Evolutionary conservation across 192 early-diverging fungal genomes (phyloP).

Genomic region (Podila verticillata): DNA sequence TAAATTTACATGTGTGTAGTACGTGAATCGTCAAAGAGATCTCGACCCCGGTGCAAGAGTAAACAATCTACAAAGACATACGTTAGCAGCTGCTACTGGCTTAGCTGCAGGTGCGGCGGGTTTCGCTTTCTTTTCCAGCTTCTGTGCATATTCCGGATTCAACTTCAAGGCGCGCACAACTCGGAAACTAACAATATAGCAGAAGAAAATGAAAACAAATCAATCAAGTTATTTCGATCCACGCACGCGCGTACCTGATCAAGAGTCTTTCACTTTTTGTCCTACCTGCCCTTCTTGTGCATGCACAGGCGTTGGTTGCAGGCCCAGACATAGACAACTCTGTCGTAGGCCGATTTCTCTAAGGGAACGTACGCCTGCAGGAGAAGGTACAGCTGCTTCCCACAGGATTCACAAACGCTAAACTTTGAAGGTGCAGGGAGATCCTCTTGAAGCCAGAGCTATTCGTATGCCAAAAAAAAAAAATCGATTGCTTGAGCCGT

Average conservation of each 20-base stretch:
- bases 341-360: conserved; percentile 72
- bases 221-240: neutral
- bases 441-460: conserved; percentile 57
- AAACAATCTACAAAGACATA: conserved; percentile 4
- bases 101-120: conserved; percentile 2
- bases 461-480: neutral
- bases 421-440: conserved; percentile 32
- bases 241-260: neutral
- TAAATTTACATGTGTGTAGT: neutral
- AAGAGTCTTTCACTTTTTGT: no score
- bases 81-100: conserved; percentile 19
- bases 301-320: conserved; percentile 83
- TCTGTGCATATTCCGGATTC: conserved; percentile 70
- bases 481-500: neutral
- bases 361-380: conserved; percentile 82
- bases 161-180: conserved; percentile 71
- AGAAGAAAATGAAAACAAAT: neutral
- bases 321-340: conserved; percentile 83
- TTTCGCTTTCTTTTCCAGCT: conserved; percentile 56
- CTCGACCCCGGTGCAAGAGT: no score
- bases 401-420: conserved; percentile 67
- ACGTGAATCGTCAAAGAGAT: neutral
- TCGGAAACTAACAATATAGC: conserved; percentile 52
- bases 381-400: conserved; percentile 68
- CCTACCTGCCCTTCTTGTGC: conserved; percentile 72